Evolutionary conservation across 805 yeast species (phyloP).

Genomic region (Dipodascus geniculatus): DNA sequence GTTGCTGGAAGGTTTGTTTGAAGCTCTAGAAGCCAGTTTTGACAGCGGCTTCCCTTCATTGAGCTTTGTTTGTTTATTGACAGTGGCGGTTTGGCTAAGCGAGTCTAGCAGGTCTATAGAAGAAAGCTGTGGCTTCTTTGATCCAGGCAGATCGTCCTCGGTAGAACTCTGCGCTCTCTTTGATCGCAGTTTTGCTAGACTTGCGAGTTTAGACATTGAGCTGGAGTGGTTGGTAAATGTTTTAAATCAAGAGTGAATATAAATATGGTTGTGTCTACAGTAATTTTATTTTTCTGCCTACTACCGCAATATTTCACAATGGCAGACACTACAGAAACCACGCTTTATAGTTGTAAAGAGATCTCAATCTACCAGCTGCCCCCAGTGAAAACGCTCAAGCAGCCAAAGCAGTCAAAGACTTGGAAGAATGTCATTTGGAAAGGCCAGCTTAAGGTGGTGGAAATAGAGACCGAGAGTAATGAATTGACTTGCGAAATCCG

Average conservation of each 20-base stretch:
- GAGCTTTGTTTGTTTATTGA: neutral
- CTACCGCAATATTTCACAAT: too few species aligned
- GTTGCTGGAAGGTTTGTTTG: neutral
- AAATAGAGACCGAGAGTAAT: slow-evolving; percentile 10
- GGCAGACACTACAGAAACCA: slow-evolving; percentile 8
- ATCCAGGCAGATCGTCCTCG: neutral
- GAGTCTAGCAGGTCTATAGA: neutral
- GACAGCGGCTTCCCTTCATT: slow-evolving; percentile 5
- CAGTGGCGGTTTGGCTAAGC: neutral
- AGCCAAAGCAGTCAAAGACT: slow-evolving; percentile 17
- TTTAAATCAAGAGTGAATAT: neutral
- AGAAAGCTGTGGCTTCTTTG: neutral
- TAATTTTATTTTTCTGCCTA: neutral
- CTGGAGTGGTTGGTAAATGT: neutral
- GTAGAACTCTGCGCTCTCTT: neutral
- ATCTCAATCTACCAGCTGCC: slow-evolving; percentile 22
- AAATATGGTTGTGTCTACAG: neutral
- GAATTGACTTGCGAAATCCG: slow-evolving; percentile 19
- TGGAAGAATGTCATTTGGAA: slow-evolving; percentile 30
- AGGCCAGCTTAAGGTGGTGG: slow-evolving; percentile 24
- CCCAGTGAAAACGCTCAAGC: slow-evolving; percentile 18
- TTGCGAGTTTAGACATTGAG: neutral
- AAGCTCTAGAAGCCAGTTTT: neutral
- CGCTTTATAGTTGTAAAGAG: slow-evolving; percentile 14
- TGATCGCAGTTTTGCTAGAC: neutral